Evolutionary conservation across 1,139 yeast genomes (phyloP), one percentile per base, ranked within the genome.

Genomic region (Kodamaea arcana): DNA sequence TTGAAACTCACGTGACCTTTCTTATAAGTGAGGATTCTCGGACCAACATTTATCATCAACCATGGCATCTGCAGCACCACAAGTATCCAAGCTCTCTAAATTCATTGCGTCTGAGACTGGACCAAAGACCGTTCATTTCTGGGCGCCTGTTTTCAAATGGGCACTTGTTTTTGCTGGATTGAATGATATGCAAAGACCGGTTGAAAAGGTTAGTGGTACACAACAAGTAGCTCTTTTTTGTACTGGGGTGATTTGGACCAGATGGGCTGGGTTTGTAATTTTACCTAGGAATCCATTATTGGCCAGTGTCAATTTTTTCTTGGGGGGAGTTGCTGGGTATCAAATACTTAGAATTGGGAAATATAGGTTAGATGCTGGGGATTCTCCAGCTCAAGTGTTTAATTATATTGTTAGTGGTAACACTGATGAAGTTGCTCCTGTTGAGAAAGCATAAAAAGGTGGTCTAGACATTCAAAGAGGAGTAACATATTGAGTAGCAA

Each of bases 221-320:
- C 98, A 92, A 61, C 95, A 86, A 58, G 58, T 83, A 43, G 95
- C 98, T 1, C 71, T 92, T 40, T 74, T 85, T 50, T 92, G 92
- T 32, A 92, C 98, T 1, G 98, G 97, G 38, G 79, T 78, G 36
- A 88, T 92, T 51, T 92, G 98, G 98, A 92, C 98, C 30, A 80
- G 98, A 59, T 92, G 98, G 98, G 90, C 97, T 22, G 75, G 74
- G 2, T 77, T 88, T 61, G 94, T 88, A 44, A 92, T 92, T 56
- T 80, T 69, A 50, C 98, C 98, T 35, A 83, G 85, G 63, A 92
- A 92, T 65, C 72, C 75, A 48, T 68, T 92, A 42, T 72, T 92
- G 49, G 98, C 97, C 4, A 80, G 94, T 22, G 98, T 92, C 41
- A 92, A 92, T 65, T 87, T 88, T 72, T 92, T 92, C 72, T 69